Evolutionary conservation across 2,329 filamentous ascomycete species (phyloP).

Genomic region (Ophiostoma populinum): DNA sequence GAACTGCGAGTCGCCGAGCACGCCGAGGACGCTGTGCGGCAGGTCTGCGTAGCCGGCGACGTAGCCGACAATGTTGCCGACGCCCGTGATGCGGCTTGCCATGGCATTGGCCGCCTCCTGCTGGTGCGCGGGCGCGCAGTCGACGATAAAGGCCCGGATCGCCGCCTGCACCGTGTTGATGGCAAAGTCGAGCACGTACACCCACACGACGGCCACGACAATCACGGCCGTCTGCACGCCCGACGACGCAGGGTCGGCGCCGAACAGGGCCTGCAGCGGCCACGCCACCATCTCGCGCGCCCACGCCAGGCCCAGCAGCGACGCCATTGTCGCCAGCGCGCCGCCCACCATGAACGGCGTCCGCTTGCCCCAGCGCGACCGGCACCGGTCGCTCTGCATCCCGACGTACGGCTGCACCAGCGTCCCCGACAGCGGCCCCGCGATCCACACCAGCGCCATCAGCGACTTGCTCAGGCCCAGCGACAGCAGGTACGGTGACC

Average conservation of each 20-base stretch:
- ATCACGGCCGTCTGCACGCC: conserved; percentile 52
- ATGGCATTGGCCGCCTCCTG: conserved; percentile 90
- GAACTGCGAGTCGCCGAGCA: conserved; percentile 78
- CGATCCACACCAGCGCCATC: conserved; percentile 73
- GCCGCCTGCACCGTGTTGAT: conserved; percentile 94
- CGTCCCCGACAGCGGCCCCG: conserved; percentile 60
- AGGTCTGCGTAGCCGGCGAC: conserved; percentile 73
- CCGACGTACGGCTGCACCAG: conserved; percentile 72
- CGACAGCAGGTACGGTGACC: conserved; percentile 68
- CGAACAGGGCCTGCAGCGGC: conserved; percentile 46
- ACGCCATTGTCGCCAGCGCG: conserved; percentile 45
- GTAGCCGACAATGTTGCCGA: conserved; percentile 85
- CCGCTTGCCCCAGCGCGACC: conserved; percentile 56
- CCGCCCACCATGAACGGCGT: conserved; percentile 69
- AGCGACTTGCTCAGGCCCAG: conserved; percentile 69
- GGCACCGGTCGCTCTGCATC: conserved; percentile 64
- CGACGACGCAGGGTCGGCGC: conserved; percentile 45
- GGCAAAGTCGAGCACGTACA: conserved; percentile 83
- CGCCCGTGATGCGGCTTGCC: conserved; percentile 70
- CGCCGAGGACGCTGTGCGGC: conserved; percentile 49
- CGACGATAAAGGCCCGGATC: conserved; percentile 82
- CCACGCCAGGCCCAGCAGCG: conserved; percentile 57
- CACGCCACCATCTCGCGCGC: conserved; percentile 54
- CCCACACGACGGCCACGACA: conserved; percentile 63
- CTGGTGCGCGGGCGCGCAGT: conserved; percentile 81